These are phyloP conservation scores for Logfia minima DNA, from an alignment of 129 eudicot species.

Conservation along the genomic window DNA sequence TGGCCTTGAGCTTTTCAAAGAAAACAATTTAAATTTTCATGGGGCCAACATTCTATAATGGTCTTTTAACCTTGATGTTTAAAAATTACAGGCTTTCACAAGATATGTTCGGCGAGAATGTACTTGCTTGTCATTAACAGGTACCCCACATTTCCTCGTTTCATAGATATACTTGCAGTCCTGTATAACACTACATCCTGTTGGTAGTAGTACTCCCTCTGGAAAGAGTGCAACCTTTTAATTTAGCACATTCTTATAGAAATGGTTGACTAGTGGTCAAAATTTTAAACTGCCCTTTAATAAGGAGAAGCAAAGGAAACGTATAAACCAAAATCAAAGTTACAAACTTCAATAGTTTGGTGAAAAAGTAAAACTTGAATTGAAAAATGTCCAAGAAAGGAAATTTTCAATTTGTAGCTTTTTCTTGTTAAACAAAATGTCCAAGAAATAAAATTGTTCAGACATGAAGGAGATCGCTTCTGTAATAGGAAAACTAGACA, in stretches of 20 bases:
- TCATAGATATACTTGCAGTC: conserved; percentile 4
- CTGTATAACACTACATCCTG: conserved; percentile 11
- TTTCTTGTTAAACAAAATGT: background rate
- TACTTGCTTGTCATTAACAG: conserved; percentile 74
- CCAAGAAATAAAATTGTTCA: background rate
- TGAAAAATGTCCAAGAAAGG: background rate
- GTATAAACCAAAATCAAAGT: background rate
- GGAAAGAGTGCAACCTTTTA: conserved; percentile 5
- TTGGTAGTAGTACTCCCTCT: background rate
- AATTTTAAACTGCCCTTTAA: conserved; percentile 2
- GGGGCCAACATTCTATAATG: background rate
- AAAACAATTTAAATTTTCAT: background rate
- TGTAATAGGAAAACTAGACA: background rate
- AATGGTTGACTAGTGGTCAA: background rate
- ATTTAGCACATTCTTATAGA: background rate
- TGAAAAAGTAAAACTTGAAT: background rate
- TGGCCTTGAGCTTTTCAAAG: background rate
- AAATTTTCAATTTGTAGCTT: background rate
- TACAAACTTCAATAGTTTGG: conserved; percentile 1
- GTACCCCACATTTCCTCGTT: conserved; percentile 34
- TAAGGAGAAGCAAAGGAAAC: background rate
- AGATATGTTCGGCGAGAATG: conserved; percentile 80
- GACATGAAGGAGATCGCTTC: background rate
- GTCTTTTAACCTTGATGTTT: background rate
- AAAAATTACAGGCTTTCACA: conserved; percentile 65